Evolutionary conservation across 2,329 filamentous ascomycete species (phyloP), one percentile per base, ranked within the genome.

Genomic region (Talaromyces funiculosus): DNA sequence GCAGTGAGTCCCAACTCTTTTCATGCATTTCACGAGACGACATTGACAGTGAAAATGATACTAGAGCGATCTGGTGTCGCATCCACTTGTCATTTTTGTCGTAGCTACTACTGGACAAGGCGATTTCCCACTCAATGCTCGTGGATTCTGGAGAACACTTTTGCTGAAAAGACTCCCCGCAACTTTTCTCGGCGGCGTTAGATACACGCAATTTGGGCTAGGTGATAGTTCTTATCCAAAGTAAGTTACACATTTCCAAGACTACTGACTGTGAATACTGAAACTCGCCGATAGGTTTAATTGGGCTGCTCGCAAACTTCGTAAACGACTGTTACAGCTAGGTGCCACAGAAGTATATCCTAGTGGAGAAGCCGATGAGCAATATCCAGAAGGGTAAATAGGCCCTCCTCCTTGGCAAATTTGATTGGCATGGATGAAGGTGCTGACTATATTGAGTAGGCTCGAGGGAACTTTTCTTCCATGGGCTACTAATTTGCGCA

Each of bases 181-280:
- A 3, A 84, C 83, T 16, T 92, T 87, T 67, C 78, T 99, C 40
- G 71, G 79, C 38, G 81, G 82, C 35, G 78, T 96, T 63, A 82
- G 79, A 1, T 97, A 96, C 75, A 88, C 90, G 3, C 89, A 88
- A 0, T 96, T 97, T 79, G 94, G 94, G 0, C 82, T 97, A 0
- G 94, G 94, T 0, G 94, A 99, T 74, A 96, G 90, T 69, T 96
- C 92, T 1, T 99, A 99, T 80, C 83, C 89, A 60, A 93, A 95
- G 87, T 94, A 79, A 65, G 83, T 22, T 57, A 33, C 60, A 66
- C n/a, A 65, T 31, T 3, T 16, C 31, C 10, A 16, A 9, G n/a
- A n/a, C n/a, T 31, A 7, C 24, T 12, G 18, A 1, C 6, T 3
- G 9, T 9, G 7, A 9, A 33, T 14, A 6, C 35, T 45, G 35